These are phyloP conservation scores for Dipteronia sinensis DNA, from an alignment of 345 rosid genomes.

Conservation along the genomic window DNA sequence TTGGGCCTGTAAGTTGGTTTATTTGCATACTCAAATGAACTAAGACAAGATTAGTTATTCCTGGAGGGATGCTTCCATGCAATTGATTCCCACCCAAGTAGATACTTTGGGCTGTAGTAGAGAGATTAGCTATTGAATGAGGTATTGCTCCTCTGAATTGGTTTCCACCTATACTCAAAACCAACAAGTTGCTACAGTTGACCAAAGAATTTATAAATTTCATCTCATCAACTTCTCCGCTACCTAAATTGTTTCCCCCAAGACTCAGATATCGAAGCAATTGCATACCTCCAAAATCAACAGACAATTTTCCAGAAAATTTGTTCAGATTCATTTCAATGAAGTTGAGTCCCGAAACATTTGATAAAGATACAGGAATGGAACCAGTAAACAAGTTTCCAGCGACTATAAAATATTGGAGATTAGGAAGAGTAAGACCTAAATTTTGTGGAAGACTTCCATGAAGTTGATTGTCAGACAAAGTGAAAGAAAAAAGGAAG, in stretches of 20 bases:
- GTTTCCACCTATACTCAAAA: no score
- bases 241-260: no score
- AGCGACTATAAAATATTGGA: background rate
- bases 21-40: no score
- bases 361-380: constrained; percentile 27
- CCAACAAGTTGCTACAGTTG: no score
- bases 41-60: no score
- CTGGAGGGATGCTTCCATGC: background rate
- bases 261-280: background rate
- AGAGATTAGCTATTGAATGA: no score
- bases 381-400: background rate
- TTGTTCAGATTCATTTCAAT: constrained; percentile 1
- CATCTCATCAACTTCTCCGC: no score
- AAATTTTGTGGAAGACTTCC: no score
- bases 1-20: no score
- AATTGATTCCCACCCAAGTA: background rate
- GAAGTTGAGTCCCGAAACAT: constrained; percentile 12
- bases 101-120: constrained; percentile 6
- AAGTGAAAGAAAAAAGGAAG: rapidly evolving
- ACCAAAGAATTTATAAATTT: no score
- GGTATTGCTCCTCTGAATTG: background rate
- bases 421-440: no score
- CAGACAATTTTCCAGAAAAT: constrained; percentile 14
- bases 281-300: constrained; percentile 6
- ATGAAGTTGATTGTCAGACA: no score